Evolutionary conservation across 495 filamentous ascomycete species (phyloP), one percentile per base, ranked within the genome.

Genomic region (Pseudevernia furfuracea): DNA sequence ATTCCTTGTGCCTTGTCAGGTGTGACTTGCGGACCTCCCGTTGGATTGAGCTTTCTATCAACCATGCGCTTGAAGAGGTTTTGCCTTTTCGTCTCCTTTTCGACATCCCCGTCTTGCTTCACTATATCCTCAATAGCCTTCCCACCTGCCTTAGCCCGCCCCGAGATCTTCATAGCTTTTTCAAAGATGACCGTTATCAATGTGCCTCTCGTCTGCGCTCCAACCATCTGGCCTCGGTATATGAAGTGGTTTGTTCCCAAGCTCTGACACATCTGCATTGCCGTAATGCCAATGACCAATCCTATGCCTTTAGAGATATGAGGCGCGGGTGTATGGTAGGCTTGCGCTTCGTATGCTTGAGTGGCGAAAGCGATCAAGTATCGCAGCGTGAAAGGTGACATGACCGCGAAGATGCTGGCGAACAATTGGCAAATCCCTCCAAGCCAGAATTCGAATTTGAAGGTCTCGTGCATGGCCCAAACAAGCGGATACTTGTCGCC

Each of bases 391-490:
- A 89, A 93, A 3, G 89, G 87, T 43, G 89, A 85, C 66, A 94
- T 79, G 65, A 91, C 88, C 70, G 89, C 81, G 32, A 90, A 70
- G 36, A 92, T 77, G 57, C 84, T 80, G n/a, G 87, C 83, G 39
- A 79, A 74, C n/a, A 97, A 73, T 67, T 90, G 83, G 70, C 89
- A 95, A 41, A 85, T 61, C 6, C 89, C 93, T 37, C 91, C 91
- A 19, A 95, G 68, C 78, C 89, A 85, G 71, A 98, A 96, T 71
- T 97, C 92, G 63, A 79, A 76, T 68, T 87, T 85, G 79, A 94
- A 95, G 3, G 89, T 90, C 66, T 97, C 92, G 74, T 94, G 89
- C 58, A 98, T 70, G 9, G 93, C 89, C 78, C 84, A 88, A 15
- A 90, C 68, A 15, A 98, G 77, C 0, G 92, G 89, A 63, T 88